Evolutionary conservation across 345 rosid species (phyloP), one percentile per base, ranked within the genome.

Genomic region (Alliaria petiolata): DNA sequence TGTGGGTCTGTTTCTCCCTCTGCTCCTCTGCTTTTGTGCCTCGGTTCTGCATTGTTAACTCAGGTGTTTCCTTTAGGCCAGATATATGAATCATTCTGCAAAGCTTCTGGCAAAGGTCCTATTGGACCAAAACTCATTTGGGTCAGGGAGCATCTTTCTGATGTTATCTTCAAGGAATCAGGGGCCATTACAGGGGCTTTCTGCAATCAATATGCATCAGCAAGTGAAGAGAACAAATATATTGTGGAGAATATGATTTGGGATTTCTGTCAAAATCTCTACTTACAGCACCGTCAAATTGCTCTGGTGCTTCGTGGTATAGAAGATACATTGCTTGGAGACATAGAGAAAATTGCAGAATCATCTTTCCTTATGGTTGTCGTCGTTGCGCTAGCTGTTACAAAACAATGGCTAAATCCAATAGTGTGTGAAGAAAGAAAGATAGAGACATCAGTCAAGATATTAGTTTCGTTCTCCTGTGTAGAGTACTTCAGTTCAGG

Each of bases 321-420:
- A 57, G 84, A 86, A 16, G 85, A 83, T 63, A 81, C 58, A 40
- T 70, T 88, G 19, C 93, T 89, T 40, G 80, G 71, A 20, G 81
- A 83, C 76, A 72, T 89, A 69, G 97, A 91, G 82, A 89, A 88
- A 80, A 83, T 91, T 74, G 90, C 95, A 1, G 97, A 89, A 76
- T 89, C 96, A 76, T 87, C 93, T 63, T 95, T 91, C 76, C 93
- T 91, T 63, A 88, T 91, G 99, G 86, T 89, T 61, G 98, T 81
- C 1, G 81, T 91, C 72, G 91, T 89, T 74, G 78, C 97, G 59
- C 72, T 85, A 66, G 80, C 90, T 58, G 98, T 89, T 64, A 83
- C 88, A 1, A 95, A 88, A 79, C 90, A 87, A 25, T 85, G 77
- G 71, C 75, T 75, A 43, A 89, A 79, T 65, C 71, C 85, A 36